Percentiles rank a stretch among this genome's conserved stretches.
phyloP scores from a whole-genome alignment of 306 rosid species.

The Pueraria montana region DNA sequence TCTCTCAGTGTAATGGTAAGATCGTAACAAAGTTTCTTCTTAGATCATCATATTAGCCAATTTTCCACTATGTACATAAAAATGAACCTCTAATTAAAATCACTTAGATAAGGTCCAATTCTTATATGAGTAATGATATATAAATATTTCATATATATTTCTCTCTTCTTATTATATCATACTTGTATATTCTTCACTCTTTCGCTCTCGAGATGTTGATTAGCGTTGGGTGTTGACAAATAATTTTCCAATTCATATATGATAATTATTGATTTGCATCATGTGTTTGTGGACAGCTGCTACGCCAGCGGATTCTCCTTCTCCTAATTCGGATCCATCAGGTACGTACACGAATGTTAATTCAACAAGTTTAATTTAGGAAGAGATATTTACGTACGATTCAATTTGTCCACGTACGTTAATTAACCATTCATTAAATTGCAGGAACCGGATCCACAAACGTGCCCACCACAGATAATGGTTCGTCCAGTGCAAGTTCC shows the following conservation, averaged over 20 bases:
- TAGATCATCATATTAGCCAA: no score
- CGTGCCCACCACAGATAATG: conserved; percentile 62
- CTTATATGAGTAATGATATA: no score
- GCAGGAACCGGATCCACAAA: conserved; percentile 71
- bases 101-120: no score
- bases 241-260: no score
- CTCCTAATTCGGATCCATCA: conserved; percentile 70
- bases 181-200: no score
- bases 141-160: no score
- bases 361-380: conserved; percentile 4
- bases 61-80: no score
- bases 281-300: conserved; percentile 53
- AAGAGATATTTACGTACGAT: background rate
- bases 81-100: no score
- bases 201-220: no score
- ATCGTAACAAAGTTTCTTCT: background rate
- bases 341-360: conserved; percentile 49
- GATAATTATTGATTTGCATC: conserved; percentile 19
- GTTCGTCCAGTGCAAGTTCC: conserved; percentile 66
- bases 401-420: no score
- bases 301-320: conserved; percentile 74
- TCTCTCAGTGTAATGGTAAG: conserved; percentile 70
- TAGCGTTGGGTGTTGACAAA: no score
- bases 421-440: background rate
- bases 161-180: no score